Evolutionary conservation across 768 basidiomycete species (phyloP).

Genomic region (Kwoniella mangroviensis): DNA sequence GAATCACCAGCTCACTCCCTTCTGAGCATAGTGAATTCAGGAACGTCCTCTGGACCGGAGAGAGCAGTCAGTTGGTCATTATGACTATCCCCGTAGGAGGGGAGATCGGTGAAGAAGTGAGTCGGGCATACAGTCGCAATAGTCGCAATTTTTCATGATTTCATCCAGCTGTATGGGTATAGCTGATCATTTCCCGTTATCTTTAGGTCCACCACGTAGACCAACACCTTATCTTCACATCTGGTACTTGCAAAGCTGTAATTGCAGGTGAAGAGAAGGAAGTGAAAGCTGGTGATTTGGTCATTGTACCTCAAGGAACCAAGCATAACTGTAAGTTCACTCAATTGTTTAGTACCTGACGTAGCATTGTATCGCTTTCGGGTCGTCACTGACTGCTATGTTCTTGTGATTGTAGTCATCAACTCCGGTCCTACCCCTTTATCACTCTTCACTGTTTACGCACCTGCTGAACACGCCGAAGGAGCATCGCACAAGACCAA

Average conservation of each 20-base stretch:
- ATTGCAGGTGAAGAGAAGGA: constrained; percentile 59
- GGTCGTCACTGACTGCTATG: neutral
- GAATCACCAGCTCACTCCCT: constrained; percentile 55
- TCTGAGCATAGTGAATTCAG: constrained; percentile 56
- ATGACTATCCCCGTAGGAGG: constrained; percentile 60
- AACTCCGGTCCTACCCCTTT: constrained; percentile 57
- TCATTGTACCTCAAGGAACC: constrained; percentile 59
- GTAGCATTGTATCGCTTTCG: no score
- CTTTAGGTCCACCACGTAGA: constrained; percentile 58
- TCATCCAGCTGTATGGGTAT: neutral
- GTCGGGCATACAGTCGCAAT: neutral
- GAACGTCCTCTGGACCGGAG: constrained; percentile 58
- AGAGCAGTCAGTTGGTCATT: constrained; percentile 56
- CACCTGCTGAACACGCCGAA: constrained; percentile 55
- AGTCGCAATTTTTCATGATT: neutral
- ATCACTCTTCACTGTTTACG: constrained; percentile 58
- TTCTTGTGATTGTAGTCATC: constrained; percentile 37
- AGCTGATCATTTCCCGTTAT: neutral
- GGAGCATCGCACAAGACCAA: constrained; percentile 59
- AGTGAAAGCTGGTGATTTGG: constrained; percentile 58
- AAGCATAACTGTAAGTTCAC: constrained; percentile 55
- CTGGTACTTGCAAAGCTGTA: constrained; percentile 57
- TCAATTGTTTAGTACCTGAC: neutral
- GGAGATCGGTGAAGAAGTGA: constrained; percentile 59
- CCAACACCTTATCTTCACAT: constrained; percentile 59